These are phyloP conservation scores for Canavalia gladiata DNA, from an alignment of 306 rosid species.

Conservation along the genomic window DNA sequence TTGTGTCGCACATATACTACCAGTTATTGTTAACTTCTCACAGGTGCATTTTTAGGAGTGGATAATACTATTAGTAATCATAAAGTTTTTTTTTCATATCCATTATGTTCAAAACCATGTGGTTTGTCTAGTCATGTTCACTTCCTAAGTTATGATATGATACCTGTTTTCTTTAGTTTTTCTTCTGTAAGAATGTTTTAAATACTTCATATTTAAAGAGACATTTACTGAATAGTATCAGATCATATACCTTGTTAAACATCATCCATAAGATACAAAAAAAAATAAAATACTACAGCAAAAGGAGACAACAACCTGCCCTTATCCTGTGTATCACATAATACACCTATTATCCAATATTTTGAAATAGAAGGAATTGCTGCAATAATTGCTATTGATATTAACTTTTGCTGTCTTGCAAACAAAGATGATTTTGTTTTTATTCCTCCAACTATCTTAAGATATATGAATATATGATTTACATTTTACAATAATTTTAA, in stretches of 20 bases:
- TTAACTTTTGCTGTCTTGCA: not conserved
- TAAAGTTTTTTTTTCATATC: not conserved
- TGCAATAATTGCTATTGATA: not conserved
- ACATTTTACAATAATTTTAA: not conserved
- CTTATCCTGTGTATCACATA: not conserved
- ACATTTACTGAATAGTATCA: not conserved
- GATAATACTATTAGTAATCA: not conserved
- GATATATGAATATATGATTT: not conserved
- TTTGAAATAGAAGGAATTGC: not conserved
- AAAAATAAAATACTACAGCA: not conserved
- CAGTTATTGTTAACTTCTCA: constrained; percentile 84
- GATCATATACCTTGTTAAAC: not conserved
- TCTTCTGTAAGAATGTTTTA: not conserved
- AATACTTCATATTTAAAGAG: not conserved
- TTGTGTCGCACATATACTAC: constrained; percentile 81
- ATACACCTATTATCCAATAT: not conserved
- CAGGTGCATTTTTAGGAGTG: constrained; percentile 60
- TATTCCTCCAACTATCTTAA: not conserved
- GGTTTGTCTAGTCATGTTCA: not conserved
- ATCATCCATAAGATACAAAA: not conserved
- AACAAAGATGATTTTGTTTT: not conserved
- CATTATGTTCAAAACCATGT: not conserved
- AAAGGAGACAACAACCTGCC: not conserved
- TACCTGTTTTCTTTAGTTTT: not conserved
- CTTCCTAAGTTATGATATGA: constrained; percentile 6